Conservation (phyloP, 2,329 filamentous ascomycete genomes). For the Fusarium papillatum region DNA sequence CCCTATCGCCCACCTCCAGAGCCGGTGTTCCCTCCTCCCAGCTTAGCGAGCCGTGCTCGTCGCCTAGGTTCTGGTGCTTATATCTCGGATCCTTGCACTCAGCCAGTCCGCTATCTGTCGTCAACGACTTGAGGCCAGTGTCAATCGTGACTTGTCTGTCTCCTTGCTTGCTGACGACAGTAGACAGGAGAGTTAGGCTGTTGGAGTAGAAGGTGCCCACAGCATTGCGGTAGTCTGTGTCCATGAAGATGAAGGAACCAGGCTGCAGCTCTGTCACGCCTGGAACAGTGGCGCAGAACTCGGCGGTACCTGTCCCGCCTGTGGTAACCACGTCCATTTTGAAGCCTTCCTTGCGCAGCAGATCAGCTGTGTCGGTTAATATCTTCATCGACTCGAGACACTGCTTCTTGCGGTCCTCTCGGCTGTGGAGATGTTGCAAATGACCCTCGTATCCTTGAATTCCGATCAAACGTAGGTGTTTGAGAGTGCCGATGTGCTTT, state of each 20-base stretch:
- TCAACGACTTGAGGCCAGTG: slow-evolving; percentile 27
- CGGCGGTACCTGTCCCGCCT: slow-evolving; percentile 42
- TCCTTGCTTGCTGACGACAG: slow-evolving; percentile 29
- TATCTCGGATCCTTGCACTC: slow-evolving; percentile 36
- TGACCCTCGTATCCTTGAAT: slow-evolving; percentile 37
- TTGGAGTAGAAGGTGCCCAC: slow-evolving; percentile 63
- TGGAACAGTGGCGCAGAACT: slow-evolving; percentile 64
- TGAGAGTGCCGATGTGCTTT: slow-evolving; percentile 6
- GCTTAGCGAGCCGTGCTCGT: slow-evolving; percentile 31
- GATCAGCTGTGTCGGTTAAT: slow-evolving; percentile 16
- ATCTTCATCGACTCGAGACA: slow-evolving; percentile 28
- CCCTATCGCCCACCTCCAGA: slow-evolving; percentile 22
- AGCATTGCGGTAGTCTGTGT: slow-evolving; percentile 67
- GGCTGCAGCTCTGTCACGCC: slow-evolving; percentile 68
- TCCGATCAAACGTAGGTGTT: slow-evolving; percentile 26
- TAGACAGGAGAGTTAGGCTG: slow-evolving; percentile 45
- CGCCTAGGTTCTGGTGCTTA: slow-evolving; percentile 6
- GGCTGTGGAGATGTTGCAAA: slow-evolving; percentile 30
- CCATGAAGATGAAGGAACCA: slow-evolving; percentile 69
- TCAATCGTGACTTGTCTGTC: slow-evolving; percentile 34
- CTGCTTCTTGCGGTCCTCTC: slow-evolving; percentile 25
- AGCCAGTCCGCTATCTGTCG: slow-evolving; percentile 30
- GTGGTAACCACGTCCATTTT: slow-evolving; percentile 29
- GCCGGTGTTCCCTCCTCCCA: slow-evolving; percentile 21
- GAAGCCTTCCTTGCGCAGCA: slow-evolving; percentile 1